A percentile compares a stretch with the other conserved stretches of the same genome.
phyloP scores from a whole-genome alignment of 176 grass and related monocot genomes.

The Eremochloa ophiuroides region DNA sequence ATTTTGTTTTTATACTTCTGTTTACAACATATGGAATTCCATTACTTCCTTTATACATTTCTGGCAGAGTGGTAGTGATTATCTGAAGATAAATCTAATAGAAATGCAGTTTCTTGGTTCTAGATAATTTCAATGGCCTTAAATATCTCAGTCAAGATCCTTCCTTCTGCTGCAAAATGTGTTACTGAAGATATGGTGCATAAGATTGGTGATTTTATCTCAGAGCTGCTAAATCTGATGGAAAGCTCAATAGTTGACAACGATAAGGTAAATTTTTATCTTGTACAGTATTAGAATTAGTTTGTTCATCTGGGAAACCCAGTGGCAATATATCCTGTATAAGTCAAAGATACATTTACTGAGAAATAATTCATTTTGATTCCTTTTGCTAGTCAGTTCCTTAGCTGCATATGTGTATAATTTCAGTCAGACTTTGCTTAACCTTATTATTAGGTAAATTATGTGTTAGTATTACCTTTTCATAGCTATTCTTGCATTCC shows the following conservation, averaged over 20 bases:
- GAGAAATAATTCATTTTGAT: not conserved
- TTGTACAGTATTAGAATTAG: slow-evolving; percentile 14
- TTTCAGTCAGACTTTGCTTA: not conserved
- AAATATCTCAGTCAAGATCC: slow-evolving; percentile 52
- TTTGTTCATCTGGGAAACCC: slow-evolving; percentile 14
- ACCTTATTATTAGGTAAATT: not conserved
- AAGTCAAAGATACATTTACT: not conserved
- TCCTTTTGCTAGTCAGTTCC: not conserved
- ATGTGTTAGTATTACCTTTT: not conserved
- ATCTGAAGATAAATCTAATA: slow-evolving; percentile 22
- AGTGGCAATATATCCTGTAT: not conserved
- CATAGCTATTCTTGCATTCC: not conserved
- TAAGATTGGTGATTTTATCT: slow-evolving; percentile 45
- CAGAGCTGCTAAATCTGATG: slow-evolving; percentile 43
- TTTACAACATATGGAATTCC: not conserved
- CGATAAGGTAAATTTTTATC: slow-evolving; percentile 49
- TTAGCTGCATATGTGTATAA: not conserved
- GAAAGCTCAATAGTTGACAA: slow-evolving; percentile 55
- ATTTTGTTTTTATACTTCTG: slow-evolving; percentile 5
- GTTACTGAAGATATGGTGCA: slow-evolving; percentile 29
- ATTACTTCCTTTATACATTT: slow-evolving; percentile 3
- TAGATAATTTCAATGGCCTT: slow-evolving; percentile 73
- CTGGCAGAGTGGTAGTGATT: not conserved
- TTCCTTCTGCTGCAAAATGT: slow-evolving; percentile 45
- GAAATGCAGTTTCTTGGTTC: slow-evolving; percentile 30